Conservation (phyloP, 1,284 basidiomycete species). For the Agaricales sp. region DNA sequence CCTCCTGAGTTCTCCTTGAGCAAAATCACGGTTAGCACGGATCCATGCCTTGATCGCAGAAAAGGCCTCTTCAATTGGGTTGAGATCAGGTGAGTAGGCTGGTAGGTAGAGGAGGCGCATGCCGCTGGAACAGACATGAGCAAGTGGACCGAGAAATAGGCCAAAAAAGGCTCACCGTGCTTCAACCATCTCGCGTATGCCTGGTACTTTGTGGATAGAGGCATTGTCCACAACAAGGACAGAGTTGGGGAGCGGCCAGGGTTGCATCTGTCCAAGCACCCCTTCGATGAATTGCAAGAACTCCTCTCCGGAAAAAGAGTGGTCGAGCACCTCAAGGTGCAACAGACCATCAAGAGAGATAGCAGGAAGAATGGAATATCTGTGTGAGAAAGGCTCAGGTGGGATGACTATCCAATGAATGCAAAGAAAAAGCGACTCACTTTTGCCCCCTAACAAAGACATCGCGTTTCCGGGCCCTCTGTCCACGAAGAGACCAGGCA, state of each 20-base stretch:
- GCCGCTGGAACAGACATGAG: no score
- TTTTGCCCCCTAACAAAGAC: slow-evolving; percentile 6
- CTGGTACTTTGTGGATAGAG: slow-evolving; percentile 17
- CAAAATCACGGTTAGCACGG: slow-evolving; percentile 13
- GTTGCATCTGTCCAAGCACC: slow-evolving; percentile 23
- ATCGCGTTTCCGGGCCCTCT: slow-evolving; percentile 7
- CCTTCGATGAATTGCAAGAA: slow-evolving; percentile 20
- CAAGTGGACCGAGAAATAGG: no score
- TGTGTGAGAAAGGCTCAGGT: slow-evolving; percentile 7
- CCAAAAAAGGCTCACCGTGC: slow-evolving; percentile 14
- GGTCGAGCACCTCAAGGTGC: slow-evolving; percentile 17
- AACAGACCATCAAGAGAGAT: slow-evolving; percentile 20
- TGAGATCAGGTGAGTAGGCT: slow-evolving; percentile 21
- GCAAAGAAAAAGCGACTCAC: slow-evolving; percentile 4
- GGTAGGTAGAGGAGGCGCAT: no score
- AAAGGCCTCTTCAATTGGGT: slow-evolving; percentile 20
- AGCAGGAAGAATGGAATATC: slow-evolving; percentile 20
- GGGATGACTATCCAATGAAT: slow-evolving; percentile 9
- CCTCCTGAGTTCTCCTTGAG: slow-evolving; percentile 11
- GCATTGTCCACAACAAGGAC: slow-evolving; percentile 27
- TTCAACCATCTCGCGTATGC: slow-evolving; percentile 17
- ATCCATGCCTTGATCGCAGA: slow-evolving; percentile 18
- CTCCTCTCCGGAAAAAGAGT: slow-evolving; percentile 13
- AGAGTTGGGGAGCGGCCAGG: slow-evolving; percentile 21
- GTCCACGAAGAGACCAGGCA: background rate